These are phyloP conservation scores for Citrus reticulata DNA, from an alignment of 345 rosid species.

Conservation along the genomic window DNA sequence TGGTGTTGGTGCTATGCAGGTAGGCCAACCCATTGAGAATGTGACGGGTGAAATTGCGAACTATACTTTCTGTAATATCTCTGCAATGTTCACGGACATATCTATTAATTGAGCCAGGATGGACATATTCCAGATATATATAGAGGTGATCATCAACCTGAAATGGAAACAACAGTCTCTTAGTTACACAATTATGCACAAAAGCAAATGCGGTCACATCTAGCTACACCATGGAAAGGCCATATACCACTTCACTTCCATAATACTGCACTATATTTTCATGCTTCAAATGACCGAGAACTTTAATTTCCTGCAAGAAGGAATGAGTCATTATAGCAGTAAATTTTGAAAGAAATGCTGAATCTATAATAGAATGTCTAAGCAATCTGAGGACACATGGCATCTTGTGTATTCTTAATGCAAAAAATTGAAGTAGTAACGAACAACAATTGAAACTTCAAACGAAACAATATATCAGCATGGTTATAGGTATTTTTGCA, in stretches of 20 bases:
- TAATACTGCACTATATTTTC: conserved; percentile 74
- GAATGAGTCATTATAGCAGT: neutral
- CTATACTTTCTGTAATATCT: conserved; percentile 55
- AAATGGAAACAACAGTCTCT: conserved; percentile 9
- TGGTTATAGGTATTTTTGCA: neutral
- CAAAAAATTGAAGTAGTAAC: neutral
- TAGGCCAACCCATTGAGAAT: conserved; percentile 60
- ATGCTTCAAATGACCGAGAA: conserved; percentile 45
- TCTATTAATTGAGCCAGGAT: conserved; percentile 65
- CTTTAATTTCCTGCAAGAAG: conserved; percentile 53
- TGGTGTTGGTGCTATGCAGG: conserved; percentile 54
- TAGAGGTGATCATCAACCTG: conserved; percentile 64
- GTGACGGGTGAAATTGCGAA: conserved; percentile 74
- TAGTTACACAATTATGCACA: conserved; percentile 10
- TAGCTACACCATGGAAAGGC: neutral
- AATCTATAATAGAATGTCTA: neutral
- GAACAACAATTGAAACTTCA: neutral
- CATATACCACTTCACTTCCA: conserved; percentile 61
- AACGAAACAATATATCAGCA: neutral
- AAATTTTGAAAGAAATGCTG: neutral
- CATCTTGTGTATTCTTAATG: neutral
- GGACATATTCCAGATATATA: conserved; percentile 61
- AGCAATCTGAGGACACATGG: neutral
- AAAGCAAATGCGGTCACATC: neutral
- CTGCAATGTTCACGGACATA: conserved; percentile 55